A percentile compares a stretch with the other conserved stretches of the same genome.
Conservation (phyloP, 805 yeast genomes). For the Teunomyces funiuensis region DNA sequence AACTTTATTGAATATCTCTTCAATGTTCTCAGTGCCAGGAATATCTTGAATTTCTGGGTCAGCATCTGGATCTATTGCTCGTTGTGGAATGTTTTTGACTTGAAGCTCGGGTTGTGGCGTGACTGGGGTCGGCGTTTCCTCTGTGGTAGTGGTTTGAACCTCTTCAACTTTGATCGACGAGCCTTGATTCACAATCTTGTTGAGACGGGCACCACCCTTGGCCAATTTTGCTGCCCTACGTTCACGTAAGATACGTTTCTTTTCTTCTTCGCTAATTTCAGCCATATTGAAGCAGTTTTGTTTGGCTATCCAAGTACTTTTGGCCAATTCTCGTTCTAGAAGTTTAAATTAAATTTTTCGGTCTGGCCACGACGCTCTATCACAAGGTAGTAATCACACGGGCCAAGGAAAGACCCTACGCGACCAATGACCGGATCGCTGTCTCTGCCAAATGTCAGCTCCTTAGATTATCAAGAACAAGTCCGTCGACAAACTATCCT, state of each 20-base stretch:
- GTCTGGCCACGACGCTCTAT: background rate
- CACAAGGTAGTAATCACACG: too few species aligned
- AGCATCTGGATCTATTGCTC: constrained; percentile 18
- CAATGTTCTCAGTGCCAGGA: constrained; percentile 26
- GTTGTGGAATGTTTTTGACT: background rate
- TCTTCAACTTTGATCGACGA: constrained; percentile 32
- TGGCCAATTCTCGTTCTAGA: too few species aligned
- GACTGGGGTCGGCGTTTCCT: background rate
- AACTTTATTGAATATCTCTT: constrained; percentile 32
- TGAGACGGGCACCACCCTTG: constrained; percentile 58
- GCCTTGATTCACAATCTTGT: constrained; percentile 40
- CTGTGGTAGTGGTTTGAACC: constrained; percentile 20
- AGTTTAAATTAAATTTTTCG: background rate
- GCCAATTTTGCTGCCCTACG: constrained; percentile 64
- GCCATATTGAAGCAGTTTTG: too few species aligned
- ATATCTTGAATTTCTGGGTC: constrained; percentile 45
- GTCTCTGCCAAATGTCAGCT: background rate
- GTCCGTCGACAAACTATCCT: constrained; percentile 32
- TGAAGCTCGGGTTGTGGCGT: background rate
- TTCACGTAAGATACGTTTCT: constrained; percentile 56
- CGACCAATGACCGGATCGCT: background rate
- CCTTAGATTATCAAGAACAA: background rate
- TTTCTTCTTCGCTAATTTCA: constrained; percentile 54
- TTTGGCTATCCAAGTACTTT: too few species aligned
- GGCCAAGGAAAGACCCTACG: background rate